Evolutionary conservation across 2,329 filamentous ascomycete species (phyloP).

Genomic region (Sarocladiaceae sp.): DNA sequence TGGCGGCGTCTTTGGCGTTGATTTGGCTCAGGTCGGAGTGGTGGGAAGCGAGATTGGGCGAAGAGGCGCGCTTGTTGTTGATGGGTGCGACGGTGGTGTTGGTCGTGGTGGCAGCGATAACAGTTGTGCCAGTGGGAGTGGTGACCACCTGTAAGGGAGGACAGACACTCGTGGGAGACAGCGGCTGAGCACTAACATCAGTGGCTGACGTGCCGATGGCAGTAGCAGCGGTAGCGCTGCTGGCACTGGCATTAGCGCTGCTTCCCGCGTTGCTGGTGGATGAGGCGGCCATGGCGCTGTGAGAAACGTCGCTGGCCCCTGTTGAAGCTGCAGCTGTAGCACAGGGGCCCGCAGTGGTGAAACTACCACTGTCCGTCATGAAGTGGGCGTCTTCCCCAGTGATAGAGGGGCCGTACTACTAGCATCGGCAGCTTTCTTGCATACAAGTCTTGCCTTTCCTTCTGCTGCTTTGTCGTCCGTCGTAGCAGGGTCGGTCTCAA

Average conservation of each 20-base stretch:
- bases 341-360: constrained; percentile 8
- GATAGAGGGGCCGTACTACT: background rate
- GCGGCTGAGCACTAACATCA: background rate
- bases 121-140: background rate
- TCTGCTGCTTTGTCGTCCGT: background rate
- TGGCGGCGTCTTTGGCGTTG: constrained; percentile 7
- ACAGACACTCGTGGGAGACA: background rate
- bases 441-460: background rate
- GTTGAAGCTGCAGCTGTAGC: background rate
- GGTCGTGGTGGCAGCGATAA: background rate
- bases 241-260: background rate
- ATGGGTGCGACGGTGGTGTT: background rate
- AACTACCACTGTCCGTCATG: constrained; percentile 10
- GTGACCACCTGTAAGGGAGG: no score
- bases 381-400: background rate
- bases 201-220: background rate
- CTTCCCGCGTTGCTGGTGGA: background rate
- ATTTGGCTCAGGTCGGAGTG: constrained; percentile 5
- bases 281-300: background rate
- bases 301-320: background rate
- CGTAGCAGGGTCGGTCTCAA: background rate
- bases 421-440: background rate
- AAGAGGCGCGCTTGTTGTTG: constrained; percentile 11
- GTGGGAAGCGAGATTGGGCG: constrained; percentile 5
- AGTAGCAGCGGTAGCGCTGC: background rate